Percentiles rank a stretch among this genome's conserved stretches.
phyloP scores from a whole-genome alignment of 2,329 filamentous ascomycete species.

The Metarhizium sp. region DNA sequence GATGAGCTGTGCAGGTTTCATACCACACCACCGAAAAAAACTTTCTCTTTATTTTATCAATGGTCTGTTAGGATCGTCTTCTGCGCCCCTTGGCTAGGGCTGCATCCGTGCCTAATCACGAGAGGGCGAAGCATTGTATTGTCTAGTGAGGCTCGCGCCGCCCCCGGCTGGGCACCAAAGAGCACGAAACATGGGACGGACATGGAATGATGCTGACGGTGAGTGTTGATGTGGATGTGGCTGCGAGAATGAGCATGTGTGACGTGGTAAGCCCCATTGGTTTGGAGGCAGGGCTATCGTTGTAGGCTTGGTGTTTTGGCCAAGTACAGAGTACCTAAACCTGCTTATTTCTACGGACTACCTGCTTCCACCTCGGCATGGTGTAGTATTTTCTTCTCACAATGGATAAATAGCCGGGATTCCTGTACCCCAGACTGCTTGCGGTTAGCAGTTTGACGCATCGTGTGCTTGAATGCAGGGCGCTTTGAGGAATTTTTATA shows the following conservation, averaged over 20 bases:
- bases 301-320: not conserved
- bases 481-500: not conserved
- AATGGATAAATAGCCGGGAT: too few species aligned
- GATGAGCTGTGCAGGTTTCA: not conserved
- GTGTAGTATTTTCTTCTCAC: too few species aligned
- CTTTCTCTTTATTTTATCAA: not conserved
- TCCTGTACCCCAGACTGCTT: slow-evolving; percentile 1
- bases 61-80: not conserved
- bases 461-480: not conserved
- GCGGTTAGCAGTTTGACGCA: not conserved
- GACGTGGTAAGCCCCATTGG: slow-evolving; percentile 9
- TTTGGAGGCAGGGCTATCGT: not conserved
- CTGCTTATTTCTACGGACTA: too few species aligned
- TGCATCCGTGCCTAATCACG: slow-evolving; percentile 6
- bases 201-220: not conserved
- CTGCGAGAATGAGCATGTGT: slow-evolving; percentile 1
- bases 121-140: not conserved
- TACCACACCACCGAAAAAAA: not conserved
- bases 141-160: not conserved
- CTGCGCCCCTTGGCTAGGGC: not conserved
- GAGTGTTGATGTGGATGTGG: not conserved
- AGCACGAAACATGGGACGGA: not conserved
- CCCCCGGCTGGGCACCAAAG: not conserved
- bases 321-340: not conserved
- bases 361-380: too few species aligned